phyloP scores from a whole-genome alignment of 768 basidiomycete genomes.

The Leccinellum rugosiceps region DNA sequence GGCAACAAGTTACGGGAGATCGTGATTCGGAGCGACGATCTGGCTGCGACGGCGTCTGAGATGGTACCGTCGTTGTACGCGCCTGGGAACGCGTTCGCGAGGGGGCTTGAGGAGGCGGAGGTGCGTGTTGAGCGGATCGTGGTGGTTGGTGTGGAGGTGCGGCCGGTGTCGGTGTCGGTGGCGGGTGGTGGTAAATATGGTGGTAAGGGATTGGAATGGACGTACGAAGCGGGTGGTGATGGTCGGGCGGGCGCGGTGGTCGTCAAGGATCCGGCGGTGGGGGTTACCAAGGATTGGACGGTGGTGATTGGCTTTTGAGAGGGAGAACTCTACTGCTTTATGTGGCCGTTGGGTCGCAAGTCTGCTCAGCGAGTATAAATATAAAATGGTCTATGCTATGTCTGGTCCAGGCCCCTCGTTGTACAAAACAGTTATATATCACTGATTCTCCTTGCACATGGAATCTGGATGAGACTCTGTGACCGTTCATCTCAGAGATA shows the following conservation, averaged over 20 bases:
- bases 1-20: conserved; percentile 35
- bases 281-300: conserved; percentile 62
- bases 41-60: conserved; percentile 52
- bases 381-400: neutral
- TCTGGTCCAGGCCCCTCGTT: neutral
- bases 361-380: neutral
- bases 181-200: conserved; percentile 36
- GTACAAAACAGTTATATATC: neutral
- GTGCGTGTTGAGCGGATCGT: conserved; percentile 84
- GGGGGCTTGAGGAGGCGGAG: conserved; percentile 43
- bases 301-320: conserved; percentile 37
- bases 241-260: conserved; percentile 57
- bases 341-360: neutral
- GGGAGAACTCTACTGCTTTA: neutral
- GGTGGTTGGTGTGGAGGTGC: conserved; percentile 63
- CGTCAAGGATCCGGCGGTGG: conserved; percentile 71
- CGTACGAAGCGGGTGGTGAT: conserved; percentile 61
- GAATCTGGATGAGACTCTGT: too few species aligned
- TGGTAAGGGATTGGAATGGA: conserved; percentile 55
- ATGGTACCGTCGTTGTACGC: conserved; percentile 45
- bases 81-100: conserved; percentile 64
- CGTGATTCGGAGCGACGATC: conserved; percentile 49
- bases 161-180: conserved; percentile 59
- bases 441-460: neutral
- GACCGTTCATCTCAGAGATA: too few species aligned